phyloP scores from a whole-genome alignment of 495 filamentous ascomycete genomes.

The Hyaloscypha bicolor region DNA sequence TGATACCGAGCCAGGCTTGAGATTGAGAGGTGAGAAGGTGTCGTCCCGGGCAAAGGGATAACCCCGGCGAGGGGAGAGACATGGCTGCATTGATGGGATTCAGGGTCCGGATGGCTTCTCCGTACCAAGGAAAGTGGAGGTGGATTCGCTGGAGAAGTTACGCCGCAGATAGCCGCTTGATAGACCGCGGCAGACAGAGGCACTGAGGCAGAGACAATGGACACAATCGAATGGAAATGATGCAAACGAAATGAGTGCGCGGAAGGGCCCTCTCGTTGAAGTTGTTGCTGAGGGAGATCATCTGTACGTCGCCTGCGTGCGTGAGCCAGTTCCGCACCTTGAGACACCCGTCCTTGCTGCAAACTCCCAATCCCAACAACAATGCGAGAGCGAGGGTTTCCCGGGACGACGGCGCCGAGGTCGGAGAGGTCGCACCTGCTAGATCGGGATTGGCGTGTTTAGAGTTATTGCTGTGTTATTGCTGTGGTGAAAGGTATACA shows the following conservation, averaged over 20 bases:
- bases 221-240: conserved; percentile 3
- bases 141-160: not conserved
- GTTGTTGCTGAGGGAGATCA: not conserved
- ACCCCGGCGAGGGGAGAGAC: no score
- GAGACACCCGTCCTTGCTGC: not conserved
- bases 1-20: not conserved
- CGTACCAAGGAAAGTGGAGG: not conserved
- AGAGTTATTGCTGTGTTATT: not conserved
- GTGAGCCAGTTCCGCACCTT: not conserved
- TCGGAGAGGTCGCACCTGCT: conserved; percentile 9
- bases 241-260: not conserved
- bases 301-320: conserved; percentile 21
- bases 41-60: no score
- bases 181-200: not conserved
- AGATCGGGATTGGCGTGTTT: not conserved
- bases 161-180: conserved; percentile 21
- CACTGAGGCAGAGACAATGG: not conserved
- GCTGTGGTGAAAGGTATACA: conserved; percentile 14
- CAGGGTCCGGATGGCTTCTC: not conserved
- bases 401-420: conserved; percentile 10
- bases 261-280: not conserved
- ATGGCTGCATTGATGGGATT: not conserved
- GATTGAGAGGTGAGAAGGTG: not conserved
- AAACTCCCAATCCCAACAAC: not conserved
- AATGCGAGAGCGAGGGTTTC: not conserved